These are phyloP conservation scores for Dendrothele bispora DNA, from an alignment of 768 basidiomycete species.

Conservation along the genomic window DNA sequence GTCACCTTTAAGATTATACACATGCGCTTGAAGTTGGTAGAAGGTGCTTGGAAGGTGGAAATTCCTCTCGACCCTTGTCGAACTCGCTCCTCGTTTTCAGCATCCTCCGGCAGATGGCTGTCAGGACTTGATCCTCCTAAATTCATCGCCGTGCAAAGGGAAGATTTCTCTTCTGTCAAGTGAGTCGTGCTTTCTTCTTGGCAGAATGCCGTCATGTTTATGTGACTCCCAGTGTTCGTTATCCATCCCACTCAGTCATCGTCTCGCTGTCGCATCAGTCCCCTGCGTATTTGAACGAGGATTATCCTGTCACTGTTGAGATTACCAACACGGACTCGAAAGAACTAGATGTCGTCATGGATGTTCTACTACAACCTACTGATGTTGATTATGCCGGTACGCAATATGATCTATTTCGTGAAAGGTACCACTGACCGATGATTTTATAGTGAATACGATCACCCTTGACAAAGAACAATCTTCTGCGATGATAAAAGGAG, in stretches of 20 bases:
- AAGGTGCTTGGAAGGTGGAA: conserved; percentile 68
- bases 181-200: conserved; percentile 30
- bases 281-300: conserved; percentile 81
- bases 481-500: conserved; percentile 69
- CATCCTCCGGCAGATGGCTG: conserved; percentile 52
- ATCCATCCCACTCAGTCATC: conserved; percentile 58
- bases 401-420: conserved; percentile 17
- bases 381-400: conserved; percentile 73
- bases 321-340: conserved; percentile 73
- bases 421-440: not conserved
- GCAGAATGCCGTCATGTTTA: not conserved
- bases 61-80: conserved; percentile 51
- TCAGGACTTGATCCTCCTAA: conserved; percentile 50
- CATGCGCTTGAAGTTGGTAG: conserved; percentile 51
- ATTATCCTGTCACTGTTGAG: conserved; percentile 69
- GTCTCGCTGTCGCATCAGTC: conserved; percentile 57
- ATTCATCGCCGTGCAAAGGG: conserved; percentile 53
- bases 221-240: conserved; percentile 48
- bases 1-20: conserved; percentile 39
- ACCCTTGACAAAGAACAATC: conserved; percentile 63
- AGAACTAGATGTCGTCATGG: conserved; percentile 65
- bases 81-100: conserved; percentile 30
- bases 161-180: conserved; percentile 46
- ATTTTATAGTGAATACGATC: conserved; percentile 55
- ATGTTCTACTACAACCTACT: conserved; percentile 78